These are phyloP conservation scores for Glycine tomentella DNA, from an alignment of 306 rosid species.

Conservation along the genomic window DNA sequence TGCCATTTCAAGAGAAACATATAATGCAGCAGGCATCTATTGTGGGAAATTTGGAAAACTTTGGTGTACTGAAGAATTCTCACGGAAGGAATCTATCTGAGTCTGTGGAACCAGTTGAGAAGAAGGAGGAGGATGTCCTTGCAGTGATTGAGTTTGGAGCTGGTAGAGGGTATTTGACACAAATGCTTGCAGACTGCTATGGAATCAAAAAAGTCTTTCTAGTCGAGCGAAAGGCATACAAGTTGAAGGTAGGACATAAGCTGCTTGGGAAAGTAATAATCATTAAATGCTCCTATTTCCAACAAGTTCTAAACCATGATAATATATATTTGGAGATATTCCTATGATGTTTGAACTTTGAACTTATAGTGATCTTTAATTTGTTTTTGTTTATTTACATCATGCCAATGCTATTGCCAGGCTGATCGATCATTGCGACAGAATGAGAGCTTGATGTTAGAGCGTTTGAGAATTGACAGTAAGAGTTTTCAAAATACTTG, in stretches of 20 bases:
- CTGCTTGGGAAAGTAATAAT: neutral
- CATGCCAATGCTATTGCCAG: constrained; percentile 64
- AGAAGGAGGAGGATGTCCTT: constrained; percentile 50
- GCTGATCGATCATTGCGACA: constrained; percentile 91
- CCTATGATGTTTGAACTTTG: constrained; percentile 24
- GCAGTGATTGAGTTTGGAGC: constrained; percentile 97
- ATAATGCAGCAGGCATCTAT: constrained; percentile 91
- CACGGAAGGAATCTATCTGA: constrained; percentile 40
- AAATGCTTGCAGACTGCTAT: constrained; percentile 94
- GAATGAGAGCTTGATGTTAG: constrained; percentile 76
- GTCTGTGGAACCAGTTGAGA: constrained; percentile 41
- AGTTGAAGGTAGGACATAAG: constrained; percentile 71
- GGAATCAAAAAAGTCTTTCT: constrained; percentile 77
- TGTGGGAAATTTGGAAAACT: constrained; percentile 78
- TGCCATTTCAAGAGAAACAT: constrained; percentile 94
- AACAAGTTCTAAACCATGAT: constrained; percentile 18
- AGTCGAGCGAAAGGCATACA: constrained; percentile 86
- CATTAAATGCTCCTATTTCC: neutral
- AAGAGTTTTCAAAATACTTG: constrained; percentile 53
- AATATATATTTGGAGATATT: constrained; percentile 34
- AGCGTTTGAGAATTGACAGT: constrained; percentile 98
- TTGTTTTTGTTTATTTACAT: constrained; percentile 37
- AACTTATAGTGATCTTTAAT: constrained; percentile 38
- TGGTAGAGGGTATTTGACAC: constrained; percentile 94
- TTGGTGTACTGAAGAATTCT: constrained; percentile 66